Base-by-base conservation (phyloP, 75 land plant species). In the Ceratopteris richardii region DNA sequence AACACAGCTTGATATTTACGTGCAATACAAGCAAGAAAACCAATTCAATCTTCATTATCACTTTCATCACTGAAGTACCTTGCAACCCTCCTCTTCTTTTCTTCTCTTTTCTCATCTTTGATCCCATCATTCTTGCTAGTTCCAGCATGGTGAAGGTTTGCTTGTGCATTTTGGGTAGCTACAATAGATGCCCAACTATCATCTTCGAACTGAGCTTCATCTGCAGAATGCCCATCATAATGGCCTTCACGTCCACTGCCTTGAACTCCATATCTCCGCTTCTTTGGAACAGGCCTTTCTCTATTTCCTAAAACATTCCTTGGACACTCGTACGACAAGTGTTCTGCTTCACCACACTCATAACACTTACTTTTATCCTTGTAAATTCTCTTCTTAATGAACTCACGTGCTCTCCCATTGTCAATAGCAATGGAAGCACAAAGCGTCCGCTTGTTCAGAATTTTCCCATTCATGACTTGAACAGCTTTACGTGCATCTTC, bases 31-130 rank as follows among this genome's bases (percentile, higher is more conserved):
- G n/a, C n/a, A n/a, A n/a, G n/a, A n/a, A 46, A 17, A n/a, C 21
- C 21, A 5, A 5, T 52, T 52, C 64, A 79, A 0, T 80, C 87
- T 2, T 87, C 92, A 0, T 80, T 82, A 9, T 52, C 97, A 47
- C 93, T 88, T 67, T 92, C 98, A 59, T 92, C 98, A 44, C 98
- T 92, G 63, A 92, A 92, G 54, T 92, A 92, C 23, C 87, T 79
- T n/a, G 67, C 42, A 39, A 58, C 65, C 75, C 67, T 79, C 64
- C 30, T 69, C 56, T 60, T 65, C 64, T 56, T 74, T 58, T 12
- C 48, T 7, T 5, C 47, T 22, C 24, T 47, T 40, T 37, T 62
- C 31, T 56, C 57, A 60, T 31, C 44, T 55, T 31, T 50, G 39
- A 1, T 30, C 67, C 37, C 37, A 58, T 62, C 57, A 61, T 20